These are phyloP conservation scores for Xerocomellus amylosporus DNA, from an alignment of 768 basidiomycete species.

Conservation along the genomic window DNA sequence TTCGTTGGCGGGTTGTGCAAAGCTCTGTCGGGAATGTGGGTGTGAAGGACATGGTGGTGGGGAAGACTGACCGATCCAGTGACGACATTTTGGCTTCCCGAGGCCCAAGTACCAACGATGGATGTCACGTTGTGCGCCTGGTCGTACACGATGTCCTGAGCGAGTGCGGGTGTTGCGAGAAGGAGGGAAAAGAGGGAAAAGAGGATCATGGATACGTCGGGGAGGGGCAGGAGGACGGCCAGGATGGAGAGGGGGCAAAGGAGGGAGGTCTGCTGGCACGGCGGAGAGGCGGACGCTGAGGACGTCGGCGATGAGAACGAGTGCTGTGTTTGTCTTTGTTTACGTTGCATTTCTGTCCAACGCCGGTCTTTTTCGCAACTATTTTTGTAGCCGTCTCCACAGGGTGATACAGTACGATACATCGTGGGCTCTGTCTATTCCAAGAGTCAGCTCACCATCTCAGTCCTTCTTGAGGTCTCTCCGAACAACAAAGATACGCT, in stretches of 20 bases:
- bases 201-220: constrained; percentile 12
- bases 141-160: constrained; percentile 43
- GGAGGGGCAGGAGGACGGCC: neutral
- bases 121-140: constrained; percentile 61
- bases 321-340: constrained; percentile 27
- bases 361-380: neutral
- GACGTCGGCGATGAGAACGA: constrained; percentile 32
- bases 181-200: constrained; percentile 26
- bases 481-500: constrained; percentile 68
- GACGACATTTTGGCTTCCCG: constrained; percentile 68
- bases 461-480: constrained; percentile 85
- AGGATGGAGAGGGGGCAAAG: neutral
- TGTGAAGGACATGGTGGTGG: neutral
- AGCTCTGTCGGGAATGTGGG: constrained; percentile 48
- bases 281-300: constrained; percentile 17
- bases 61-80: constrained; percentile 75
- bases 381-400: too few species aligned
- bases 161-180: constrained; percentile 30
- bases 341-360: constrained; percentile 11
- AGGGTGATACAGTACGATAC: neutral
- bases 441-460: neutral
- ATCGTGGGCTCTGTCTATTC: neutral
- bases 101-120: constrained; percentile 82
- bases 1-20: constrained; percentile 79
- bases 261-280: constrained; percentile 10